phyloP scores from a whole-genome alignment of 768 basidiomycete genomes.

The Fibroporia radiculosa region DNA sequence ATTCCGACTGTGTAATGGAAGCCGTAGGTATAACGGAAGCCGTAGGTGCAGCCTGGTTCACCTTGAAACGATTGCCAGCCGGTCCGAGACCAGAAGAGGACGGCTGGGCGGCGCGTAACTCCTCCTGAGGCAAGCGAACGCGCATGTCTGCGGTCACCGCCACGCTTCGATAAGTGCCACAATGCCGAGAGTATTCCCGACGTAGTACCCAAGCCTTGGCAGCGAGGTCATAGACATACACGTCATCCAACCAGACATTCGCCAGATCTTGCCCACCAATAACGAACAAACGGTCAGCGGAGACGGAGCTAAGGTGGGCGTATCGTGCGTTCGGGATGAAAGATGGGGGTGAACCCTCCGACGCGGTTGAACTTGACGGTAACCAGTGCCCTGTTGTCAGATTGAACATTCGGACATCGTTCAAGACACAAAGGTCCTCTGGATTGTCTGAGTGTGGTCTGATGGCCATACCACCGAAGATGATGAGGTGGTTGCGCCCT shows the following conservation, averaged over 20 bases:
- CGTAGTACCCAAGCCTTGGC: constrained; percentile 70
- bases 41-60: constrained; percentile 34
- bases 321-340: constrained; percentile 81
- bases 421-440: constrained; percentile 85
- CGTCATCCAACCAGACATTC: constrained; percentile 90
- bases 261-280: constrained; percentile 94
- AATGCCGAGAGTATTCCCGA: constrained; percentile 83
- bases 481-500: constrained; percentile 87
- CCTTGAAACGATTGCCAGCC: constrained; percentile 51
- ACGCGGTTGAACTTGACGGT: constrained; percentile 33
- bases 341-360: constrained; percentile 30
- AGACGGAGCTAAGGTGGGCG: constrained; percentile 87
- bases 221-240: constrained; percentile 80
- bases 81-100: constrained; percentile 34
- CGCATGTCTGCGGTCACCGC: constrained; percentile 67
- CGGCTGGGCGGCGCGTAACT: constrained; percentile 36
- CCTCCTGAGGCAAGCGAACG: constrained; percentile 64
- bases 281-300: constrained; percentile 77
- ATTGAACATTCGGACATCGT: constrained; percentile 89
- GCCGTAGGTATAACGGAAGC: too few species aligned
- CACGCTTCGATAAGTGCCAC: constrained; percentile 92
- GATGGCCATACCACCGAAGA: constrained; percentile 95
- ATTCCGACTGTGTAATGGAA: constrained; percentile 50
- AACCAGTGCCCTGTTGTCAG: constrained; percentile 66
- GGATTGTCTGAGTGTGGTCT: constrained; percentile 59